Percentiles rank a stretch among this genome's conserved stretches.
phyloP scores from a whole-genome alignment of 352 stramenopile species.

The Elongisporangium prolatum region DNA sequence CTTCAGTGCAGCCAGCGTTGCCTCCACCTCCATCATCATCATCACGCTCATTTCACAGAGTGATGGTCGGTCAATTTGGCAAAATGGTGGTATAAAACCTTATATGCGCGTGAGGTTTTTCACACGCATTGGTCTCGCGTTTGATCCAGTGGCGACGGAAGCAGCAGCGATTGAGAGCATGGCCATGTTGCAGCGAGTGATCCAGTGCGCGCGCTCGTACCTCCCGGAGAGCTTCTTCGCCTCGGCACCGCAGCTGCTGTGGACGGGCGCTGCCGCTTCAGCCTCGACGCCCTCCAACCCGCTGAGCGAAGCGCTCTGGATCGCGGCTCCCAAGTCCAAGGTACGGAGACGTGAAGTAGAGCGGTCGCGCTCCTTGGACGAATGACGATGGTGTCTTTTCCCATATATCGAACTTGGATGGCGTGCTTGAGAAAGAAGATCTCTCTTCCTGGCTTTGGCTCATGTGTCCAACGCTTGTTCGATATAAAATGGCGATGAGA shows the following conservation, averaged over 20 bases:
- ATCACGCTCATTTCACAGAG: neutral
- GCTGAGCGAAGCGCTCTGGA: constrained; percentile 72
- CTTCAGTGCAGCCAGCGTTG: constrained; percentile 20
- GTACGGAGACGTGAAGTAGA: constrained; percentile 20
- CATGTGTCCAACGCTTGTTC: neutral
- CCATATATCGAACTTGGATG: neutral
- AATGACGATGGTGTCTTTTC: constrained; percentile 1
- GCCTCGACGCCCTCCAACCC: constrained; percentile 35
- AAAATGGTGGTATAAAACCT: neutral
- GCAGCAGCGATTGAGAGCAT: constrained; percentile 19
- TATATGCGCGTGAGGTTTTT: neutral
- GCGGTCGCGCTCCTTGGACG: neutral
- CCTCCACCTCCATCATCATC: constrained; percentile 18
- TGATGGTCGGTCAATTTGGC: neutral
- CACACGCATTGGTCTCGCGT: neutral
- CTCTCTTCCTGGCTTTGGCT: neutral
- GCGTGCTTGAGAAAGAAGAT: neutral
- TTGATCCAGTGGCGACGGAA: neutral
- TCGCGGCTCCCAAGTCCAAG: constrained; percentile 85
- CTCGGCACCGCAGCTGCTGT: constrained; percentile 24
- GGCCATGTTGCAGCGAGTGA: constrained; percentile 59
- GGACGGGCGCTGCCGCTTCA: constrained; percentile 25
- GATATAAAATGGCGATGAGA: neutral
- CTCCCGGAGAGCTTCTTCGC: constrained; percentile 49
- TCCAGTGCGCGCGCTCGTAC: constrained; percentile 60